Percentiles rank a stretch among this genome's conserved stretches.
Conservation (phyloP, 306 rosid species). For the Fagus sylvatica region DNA sequence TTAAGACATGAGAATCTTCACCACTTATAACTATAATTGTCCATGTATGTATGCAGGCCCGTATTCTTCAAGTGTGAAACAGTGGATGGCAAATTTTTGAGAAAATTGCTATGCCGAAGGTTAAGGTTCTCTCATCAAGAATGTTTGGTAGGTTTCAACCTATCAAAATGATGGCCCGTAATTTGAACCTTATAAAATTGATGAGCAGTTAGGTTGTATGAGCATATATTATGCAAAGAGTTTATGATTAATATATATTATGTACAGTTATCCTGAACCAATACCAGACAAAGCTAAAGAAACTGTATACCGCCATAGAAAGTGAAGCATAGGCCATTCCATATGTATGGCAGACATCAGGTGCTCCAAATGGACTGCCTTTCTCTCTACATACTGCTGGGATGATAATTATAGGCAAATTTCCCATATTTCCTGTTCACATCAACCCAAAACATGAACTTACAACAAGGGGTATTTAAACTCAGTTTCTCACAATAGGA, state of each 20-base stretch:
- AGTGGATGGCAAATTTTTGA: not conserved
- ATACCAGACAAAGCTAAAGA: slow-evolving; percentile 23
- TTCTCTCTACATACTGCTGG: slow-evolving; percentile 54
- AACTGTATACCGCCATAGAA: slow-evolving; percentile 54
- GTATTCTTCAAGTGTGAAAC: not conserved
- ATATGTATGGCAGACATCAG: slow-evolving; percentile 43
- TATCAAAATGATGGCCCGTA: not conserved
- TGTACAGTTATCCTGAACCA: not conserved
- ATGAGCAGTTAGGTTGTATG: not conserved
- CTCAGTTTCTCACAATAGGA: too few species aligned
- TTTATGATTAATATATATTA: not conserved
- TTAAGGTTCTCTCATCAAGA: not conserved
- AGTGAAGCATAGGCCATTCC: slow-evolving; percentile 58
- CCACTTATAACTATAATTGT: too few species aligned
- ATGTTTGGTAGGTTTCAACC: not conserved
- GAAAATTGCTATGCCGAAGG: not conserved
- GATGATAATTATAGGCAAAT: slow-evolving; percentile 51
- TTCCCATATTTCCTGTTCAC: slow-evolving; percentile 52
- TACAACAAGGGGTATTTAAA: not conserved
- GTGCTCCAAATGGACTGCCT: slow-evolving; percentile 54
- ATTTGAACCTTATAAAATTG: not conserved
- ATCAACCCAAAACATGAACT: slow-evolving; percentile 24
- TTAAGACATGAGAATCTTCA: not conserved
- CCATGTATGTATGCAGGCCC: not conserved
- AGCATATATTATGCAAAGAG: not conserved